Evolutionary conservation across 805 yeast species (phyloP).

Genomic region (Wickerhamiella lipophila): DNA sequence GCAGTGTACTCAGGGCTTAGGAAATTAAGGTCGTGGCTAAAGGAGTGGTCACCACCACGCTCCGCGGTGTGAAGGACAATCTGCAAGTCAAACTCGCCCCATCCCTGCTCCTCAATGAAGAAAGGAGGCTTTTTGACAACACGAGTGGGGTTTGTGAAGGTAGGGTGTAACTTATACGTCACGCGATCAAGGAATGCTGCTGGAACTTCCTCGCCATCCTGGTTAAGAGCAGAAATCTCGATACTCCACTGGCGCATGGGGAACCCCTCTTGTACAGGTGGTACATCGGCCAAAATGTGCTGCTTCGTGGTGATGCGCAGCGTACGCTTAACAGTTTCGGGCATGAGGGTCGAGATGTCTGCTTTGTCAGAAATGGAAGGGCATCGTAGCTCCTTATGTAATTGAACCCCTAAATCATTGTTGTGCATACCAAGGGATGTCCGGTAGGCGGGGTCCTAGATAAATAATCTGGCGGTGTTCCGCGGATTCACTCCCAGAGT

Average conservation of each 20-base stretch:
- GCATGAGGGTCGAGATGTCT: constrained; percentile 13
- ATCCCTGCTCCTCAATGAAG: constrained; percentile 80
- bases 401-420: background rate
- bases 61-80: constrained; percentile 67
- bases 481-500: no score
- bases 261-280: constrained; percentile 77
- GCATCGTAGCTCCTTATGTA: background rate
- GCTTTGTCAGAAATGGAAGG: background rate
- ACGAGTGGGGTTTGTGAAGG: constrained; percentile 81
- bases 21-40: constrained; percentile 84
- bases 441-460: background rate
- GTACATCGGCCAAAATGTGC: constrained; percentile 63
- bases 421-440: background rate
- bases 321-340: constrained; percentile 56
- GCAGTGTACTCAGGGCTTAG: constrained; percentile 58
- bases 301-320: constrained; percentile 80
- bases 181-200: constrained; percentile 85
- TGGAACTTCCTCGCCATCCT: constrained; percentile 68
- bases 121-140: constrained; percentile 74
- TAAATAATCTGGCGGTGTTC: background rate
- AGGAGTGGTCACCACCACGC: constrained; percentile 74
- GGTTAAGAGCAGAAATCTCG: constrained; percentile 59
- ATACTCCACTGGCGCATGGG: constrained; percentile 94
- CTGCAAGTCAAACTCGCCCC: constrained; percentile 95
- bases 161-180: constrained; percentile 87